Evolutionary conservation across 495 filamentous ascomycete species (phyloP).

Genomic region (Podospora conica): DNA sequence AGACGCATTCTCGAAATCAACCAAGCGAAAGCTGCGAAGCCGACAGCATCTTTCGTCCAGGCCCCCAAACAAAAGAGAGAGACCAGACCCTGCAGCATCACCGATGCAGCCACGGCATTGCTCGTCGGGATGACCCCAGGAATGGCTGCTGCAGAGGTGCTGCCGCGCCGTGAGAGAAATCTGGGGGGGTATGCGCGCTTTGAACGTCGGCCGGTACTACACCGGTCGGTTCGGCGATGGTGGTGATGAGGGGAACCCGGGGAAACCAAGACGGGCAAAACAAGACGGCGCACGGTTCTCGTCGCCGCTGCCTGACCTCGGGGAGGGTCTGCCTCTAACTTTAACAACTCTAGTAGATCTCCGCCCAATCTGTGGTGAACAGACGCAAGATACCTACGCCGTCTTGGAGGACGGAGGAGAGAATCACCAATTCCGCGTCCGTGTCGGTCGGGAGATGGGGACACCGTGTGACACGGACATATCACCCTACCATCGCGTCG

Average conservation of each 20-base stretch:
- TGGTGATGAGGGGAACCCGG: background rate
- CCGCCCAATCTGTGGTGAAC: background rate
- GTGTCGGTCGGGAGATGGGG: background rate
- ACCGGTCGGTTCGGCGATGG: background rate
- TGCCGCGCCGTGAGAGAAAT: background rate
- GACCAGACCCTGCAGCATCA: background rate
- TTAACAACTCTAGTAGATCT: background rate
- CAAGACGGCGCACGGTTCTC: conserved; percentile 1
- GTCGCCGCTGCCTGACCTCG: background rate
- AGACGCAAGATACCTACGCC: background rate
- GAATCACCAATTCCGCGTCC: background rate
- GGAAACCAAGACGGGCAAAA: background rate
- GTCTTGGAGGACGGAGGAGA: background rate
- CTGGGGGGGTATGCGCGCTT: background rate
- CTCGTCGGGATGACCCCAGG: background rate
- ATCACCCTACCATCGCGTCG: background rate
- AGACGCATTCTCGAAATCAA: conserved; percentile 1
- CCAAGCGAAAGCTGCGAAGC: conserved; percentile 7
- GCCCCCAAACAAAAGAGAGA: background rate
- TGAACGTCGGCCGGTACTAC: background rate
- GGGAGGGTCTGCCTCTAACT: background rate
- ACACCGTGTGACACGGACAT: background rate
- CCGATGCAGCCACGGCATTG: background rate
- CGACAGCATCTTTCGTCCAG: background rate
- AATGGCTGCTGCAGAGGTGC: background rate